Evolutionary conservation across 345 rosid species (phyloP).

Genomic region (Pugionium dolabratum): DNA sequence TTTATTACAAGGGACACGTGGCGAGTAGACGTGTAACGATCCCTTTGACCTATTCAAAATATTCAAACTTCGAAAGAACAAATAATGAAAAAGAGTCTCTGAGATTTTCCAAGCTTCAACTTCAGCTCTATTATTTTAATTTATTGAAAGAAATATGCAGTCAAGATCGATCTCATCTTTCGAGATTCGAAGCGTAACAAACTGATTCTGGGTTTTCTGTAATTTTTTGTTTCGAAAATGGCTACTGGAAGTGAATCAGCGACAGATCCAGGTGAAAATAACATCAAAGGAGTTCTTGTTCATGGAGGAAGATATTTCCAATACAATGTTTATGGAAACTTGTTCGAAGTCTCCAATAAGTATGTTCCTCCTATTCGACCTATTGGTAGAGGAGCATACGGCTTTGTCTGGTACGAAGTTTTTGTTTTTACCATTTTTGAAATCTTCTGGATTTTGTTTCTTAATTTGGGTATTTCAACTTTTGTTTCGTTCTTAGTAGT

Average conservation of each 20-base stretch:
- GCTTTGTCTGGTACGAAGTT: slow-evolving; percentile 53
- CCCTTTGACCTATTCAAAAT: slow-evolving; percentile 27
- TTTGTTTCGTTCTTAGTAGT: neutral
- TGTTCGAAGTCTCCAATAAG: slow-evolving; percentile 56
- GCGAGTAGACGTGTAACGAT: neutral
- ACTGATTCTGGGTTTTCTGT: slow-evolving; percentile 1
- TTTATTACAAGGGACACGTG: slow-evolving; percentile 13
- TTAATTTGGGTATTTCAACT: slow-evolving; percentile 1
- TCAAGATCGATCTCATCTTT: slow-evolving; percentile 15
- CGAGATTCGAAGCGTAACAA: neutral
- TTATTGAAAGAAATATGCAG: neutral
- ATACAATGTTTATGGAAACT: slow-evolving; percentile 29
- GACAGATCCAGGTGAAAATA: slow-evolving; percentile 21
- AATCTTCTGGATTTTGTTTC: slow-evolving; percentile 1
- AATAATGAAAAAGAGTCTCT: slow-evolving; percentile 20
- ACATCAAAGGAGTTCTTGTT: slow-evolving; percentile 35
- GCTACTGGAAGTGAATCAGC: slow-evolving; percentile 25
- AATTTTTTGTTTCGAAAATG: slow-evolving; percentile 13
- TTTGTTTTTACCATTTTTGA: neutral
- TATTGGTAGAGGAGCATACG: slow-evolving; percentile 60
- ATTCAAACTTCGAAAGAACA: slow-evolving; percentile 16
- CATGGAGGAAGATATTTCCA: slow-evolving; percentile 49
- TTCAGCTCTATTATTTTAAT: slow-evolving; percentile 15
- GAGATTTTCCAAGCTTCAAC: slow-evolving; percentile 7
- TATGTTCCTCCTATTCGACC: slow-evolving; percentile 59